Evolutionary conservation across 1,284 basidiomycete species (phyloP), one percentile per base, ranked within the genome.

Genomic region (Chondrostereum purpureum): DNA sequence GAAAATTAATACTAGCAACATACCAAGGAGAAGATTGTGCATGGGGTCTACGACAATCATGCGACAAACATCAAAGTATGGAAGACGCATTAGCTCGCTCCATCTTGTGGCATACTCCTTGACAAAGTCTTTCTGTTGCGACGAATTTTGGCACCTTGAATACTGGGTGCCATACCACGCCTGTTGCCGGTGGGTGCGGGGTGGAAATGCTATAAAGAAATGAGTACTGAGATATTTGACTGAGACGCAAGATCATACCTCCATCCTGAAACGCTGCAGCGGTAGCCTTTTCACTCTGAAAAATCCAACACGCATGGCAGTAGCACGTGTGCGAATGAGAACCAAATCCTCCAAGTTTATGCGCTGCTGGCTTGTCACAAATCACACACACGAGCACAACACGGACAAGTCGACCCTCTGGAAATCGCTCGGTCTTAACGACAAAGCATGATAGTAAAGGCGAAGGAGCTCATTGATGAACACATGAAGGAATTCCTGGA

Each of bases 311-410:
- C 5, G 44, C 48, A 3, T 60, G 63, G 43, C 64, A 68, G 39
- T 64, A 62, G 23, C 56, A 58, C 2, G 53, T 60, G 36, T 64
- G 64, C 2, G 40, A 44, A 42, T 62, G 62, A 0, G 60, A 59
- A 0, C 55, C 61, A 48, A 63, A 67, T 0, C 67, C 65, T 1
- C 58, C 63, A 5, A 61, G 37, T 42, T 68, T 68, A 46, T 65
- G 61, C 0, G 60, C 61, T 1, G 66, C 65, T 0, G 63, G 65
- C 37, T 67, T 66, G 42, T 68, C 61, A 33, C 65, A 68, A 1
- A 64, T 50, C 1, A 68, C 53, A 3, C 54, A 56, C 3, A 64
- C 55, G 0, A 68, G 50, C 0, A 58, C 53, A 2, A 66, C 55
- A 1, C 62, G 55, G 1, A 66, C 55, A 0, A 55, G 57, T 8